Evolutionary conservation across 2,329 filamentous ascomycete species (phyloP).

Genomic region (Scorias spongiosa): DNA sequence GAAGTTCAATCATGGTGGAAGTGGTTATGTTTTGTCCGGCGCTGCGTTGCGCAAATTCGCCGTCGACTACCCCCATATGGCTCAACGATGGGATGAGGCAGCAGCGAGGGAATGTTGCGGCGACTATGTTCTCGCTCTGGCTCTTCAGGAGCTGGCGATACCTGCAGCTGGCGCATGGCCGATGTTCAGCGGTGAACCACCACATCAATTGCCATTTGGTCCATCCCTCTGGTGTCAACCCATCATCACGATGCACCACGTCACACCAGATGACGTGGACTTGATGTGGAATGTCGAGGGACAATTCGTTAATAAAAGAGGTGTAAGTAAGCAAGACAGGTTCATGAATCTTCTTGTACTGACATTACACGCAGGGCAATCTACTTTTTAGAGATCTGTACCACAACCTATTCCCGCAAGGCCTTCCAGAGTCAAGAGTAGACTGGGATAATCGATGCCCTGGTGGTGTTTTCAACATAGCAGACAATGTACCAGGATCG

Average conservation of each 20-base stretch:
- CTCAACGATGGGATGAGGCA: slow-evolving; percentile 26
- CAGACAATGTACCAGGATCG: slow-evolving; percentile 9
- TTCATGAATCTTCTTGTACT: too few species aligned
- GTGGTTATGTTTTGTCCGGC: slow-evolving; percentile 29
- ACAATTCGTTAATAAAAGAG: slow-evolving; percentile 13
- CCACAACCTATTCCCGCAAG: too few species aligned
- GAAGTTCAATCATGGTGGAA: slow-evolving; percentile 27
- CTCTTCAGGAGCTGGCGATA: slow-evolving; percentile 30
- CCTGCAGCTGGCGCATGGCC: slow-evolving; percentile 27
- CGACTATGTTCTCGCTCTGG: slow-evolving; percentile 37
- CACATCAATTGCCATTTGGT: slow-evolving; percentile 24
- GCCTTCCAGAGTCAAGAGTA: slow-evolving; percentile 17
- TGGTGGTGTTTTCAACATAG: slow-evolving; percentile 3
- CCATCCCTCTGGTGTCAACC: slow-evolving; percentile 27
- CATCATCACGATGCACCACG: slow-evolving; percentile 22
- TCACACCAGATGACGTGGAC: slow-evolving; percentile 11
- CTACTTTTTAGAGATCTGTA: too few species aligned
- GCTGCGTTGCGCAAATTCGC: slow-evolving; percentile 18
- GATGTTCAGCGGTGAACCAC: slow-evolving; percentile 28
- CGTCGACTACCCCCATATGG: slow-evolving; percentile 3
- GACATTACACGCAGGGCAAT: too few species aligned
- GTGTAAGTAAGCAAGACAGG: slow-evolving; percentile 16
- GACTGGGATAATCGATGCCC: slow-evolving; percentile 20
- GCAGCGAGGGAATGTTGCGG: slow-evolving; percentile 37
- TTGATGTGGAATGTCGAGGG: slow-evolving; percentile 17